These are phyloP conservation scores for Porodaedalea pini DNA, from an alignment of 1,284 basidiomycete genomes.

Conservation along the genomic window DNA sequence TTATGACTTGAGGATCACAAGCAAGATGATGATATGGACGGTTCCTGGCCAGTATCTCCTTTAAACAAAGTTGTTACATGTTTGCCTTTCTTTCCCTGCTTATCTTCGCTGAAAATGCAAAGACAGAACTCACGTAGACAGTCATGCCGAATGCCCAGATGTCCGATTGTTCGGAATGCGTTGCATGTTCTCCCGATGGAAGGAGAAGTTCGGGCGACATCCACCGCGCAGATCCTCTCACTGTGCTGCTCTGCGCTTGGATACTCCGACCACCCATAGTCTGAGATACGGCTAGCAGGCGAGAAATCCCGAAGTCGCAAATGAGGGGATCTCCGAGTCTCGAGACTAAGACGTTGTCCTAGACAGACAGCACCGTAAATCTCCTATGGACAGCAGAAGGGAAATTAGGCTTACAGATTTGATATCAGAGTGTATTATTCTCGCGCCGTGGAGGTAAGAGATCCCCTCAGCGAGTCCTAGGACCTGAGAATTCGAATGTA, in stretches of 20 bases:
- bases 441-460: constrained; percentile 14
- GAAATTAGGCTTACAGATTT: constrained; percentile 13
- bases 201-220: neutral
- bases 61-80: no score
- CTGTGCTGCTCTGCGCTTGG: neutral
- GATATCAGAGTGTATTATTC: constrained; percentile 19
- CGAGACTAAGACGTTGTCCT: constrained; percentile 19
- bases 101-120: constrained; percentile 56
- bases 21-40: neutral
- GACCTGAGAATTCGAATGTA: neutral
- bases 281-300: constrained; percentile 2
- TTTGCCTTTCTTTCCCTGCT: no score
- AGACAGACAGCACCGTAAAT: neutral
- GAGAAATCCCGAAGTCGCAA: constrained; percentile 16
- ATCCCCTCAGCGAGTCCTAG: constrained; percentile 14
- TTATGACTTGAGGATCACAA: neutral
- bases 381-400: neutral
- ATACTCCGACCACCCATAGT: neutral
- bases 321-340: constrained; percentile 4
- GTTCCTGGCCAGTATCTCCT: constrained; percentile 2
- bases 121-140: constrained; percentile 9
- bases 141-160: constrained; percentile 17
- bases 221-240: constrained; percentile 4
- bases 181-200: neutral
- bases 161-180: constrained; percentile 8